These are phyloP conservation scores for Myriosclerotinia scirpicola DNA, from an alignment of 2,329 filamentous ascomycete species.

Conservation along the genomic window DNA sequence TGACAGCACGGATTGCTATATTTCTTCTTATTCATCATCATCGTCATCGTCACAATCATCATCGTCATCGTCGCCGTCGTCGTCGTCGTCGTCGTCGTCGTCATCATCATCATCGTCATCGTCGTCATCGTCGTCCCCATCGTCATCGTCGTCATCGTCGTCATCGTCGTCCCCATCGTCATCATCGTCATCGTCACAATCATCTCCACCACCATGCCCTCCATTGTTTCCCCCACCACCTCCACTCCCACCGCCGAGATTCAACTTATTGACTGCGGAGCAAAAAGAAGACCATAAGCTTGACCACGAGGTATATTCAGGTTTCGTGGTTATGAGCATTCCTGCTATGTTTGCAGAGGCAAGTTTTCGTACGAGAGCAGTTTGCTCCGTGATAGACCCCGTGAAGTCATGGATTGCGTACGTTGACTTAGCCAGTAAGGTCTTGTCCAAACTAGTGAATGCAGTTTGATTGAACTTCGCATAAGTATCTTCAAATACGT, in stretches of 20 bases:
- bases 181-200: background rate
- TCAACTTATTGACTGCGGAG: slow-evolving; percentile 23
- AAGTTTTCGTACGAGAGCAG: slow-evolving; percentile 28
- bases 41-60: background rate
- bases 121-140: background rate
- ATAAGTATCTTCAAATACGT: slow-evolving; percentile 29
- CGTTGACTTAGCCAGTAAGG: slow-evolving; percentile 28
- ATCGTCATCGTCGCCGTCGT: background rate
- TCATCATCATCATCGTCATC: background rate
- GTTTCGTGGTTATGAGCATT: slow-evolving; percentile 30
- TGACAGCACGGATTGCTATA: background rate
- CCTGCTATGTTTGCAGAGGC: slow-evolving; percentile 29
- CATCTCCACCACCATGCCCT: background rate
- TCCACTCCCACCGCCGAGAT: background rate
- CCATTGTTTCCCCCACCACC: fast-evolving
- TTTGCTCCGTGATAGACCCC: slow-evolving; percentile 21
- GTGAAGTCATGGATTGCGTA: slow-evolving; percentile 33
- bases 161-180: background rate
- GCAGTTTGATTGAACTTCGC: slow-evolving; percentile 27
- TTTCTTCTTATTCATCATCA: background rate
- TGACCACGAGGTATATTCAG: slow-evolving; percentile 27
- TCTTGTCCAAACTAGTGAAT: slow-evolving; percentile 20
- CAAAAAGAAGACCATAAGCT: slow-evolving; percentile 28
- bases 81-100: background rate
- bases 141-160: background rate